These are phyloP conservation scores for Ganoderma boninense DNA, from an alignment of 1,284 basidiomycete genomes.

Conservation along the genomic window DNA sequence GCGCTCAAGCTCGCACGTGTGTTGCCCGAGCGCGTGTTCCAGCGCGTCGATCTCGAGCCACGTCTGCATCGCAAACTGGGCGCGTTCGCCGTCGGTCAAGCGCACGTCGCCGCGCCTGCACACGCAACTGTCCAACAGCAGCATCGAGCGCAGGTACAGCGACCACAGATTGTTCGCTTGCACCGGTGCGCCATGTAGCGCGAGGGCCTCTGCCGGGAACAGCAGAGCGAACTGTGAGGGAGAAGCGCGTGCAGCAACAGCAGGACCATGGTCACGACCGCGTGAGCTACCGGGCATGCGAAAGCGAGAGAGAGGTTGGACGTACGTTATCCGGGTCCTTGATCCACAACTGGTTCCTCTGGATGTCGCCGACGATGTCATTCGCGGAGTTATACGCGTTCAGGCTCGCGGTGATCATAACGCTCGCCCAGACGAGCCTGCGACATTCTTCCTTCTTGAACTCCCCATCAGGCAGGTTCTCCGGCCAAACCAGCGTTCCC, in stretches of 20 bases:
- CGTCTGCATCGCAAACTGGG: conserved; percentile 67
- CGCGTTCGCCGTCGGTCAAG: conserved; percentile 56
- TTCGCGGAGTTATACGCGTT: conserved; percentile 60
- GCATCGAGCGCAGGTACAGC: conserved; percentile 67
- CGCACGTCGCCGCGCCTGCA: conserved; percentile 57
- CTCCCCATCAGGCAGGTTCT: conserved; percentile 63
- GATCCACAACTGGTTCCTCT: conserved; percentile 60
- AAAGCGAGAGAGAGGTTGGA: conserved; percentile 12
- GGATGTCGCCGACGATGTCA: conserved; percentile 34
- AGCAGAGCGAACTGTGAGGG: conserved; percentile 65
- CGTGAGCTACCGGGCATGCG: neutral
- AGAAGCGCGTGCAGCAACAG: neutral
- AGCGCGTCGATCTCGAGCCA: conserved; percentile 77
- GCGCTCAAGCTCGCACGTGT: conserved; percentile 71
- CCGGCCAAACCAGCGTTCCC: conserved; percentile 69
- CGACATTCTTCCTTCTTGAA: conserved; percentile 74
- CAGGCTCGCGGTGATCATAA: conserved; percentile 70
- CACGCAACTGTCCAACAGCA: conserved; percentile 74
- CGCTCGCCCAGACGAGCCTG: conserved; percentile 74
- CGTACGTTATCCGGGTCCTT: conserved; percentile 72
- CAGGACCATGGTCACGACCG: too few species aligned
- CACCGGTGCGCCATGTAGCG: conserved; percentile 41
- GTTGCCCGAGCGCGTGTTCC: conserved; percentile 66
- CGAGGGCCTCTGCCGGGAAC: conserved; percentile 67
- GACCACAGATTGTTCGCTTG: conserved; percentile 68